Evolutionary conservation across 1,284 basidiomycete genomes (phyloP).

Genomic region (Apiotrichum akiyoshidainum): DNA sequence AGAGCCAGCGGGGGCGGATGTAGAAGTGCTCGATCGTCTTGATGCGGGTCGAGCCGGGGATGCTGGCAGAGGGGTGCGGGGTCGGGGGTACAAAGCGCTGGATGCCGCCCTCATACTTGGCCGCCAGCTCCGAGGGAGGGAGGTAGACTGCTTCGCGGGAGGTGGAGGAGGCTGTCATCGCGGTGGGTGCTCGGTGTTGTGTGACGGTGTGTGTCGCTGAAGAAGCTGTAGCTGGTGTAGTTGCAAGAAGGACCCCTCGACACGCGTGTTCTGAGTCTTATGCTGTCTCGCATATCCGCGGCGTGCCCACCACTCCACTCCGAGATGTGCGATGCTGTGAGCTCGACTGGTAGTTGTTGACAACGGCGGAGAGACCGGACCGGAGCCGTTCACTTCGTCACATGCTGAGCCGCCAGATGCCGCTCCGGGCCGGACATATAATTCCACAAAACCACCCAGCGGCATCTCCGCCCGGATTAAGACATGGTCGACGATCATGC

Average conservation of each 20-base stretch:
- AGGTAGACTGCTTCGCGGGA: constrained; percentile 37
- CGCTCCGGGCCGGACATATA: neutral
- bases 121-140: constrained; percentile 40
- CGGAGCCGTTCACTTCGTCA: neutral
- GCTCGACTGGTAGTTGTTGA: too few relatives aligned
- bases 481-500: too few relatives aligned
- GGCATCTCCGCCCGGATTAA: too few relatives aligned
- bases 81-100: constrained; percentile 25
- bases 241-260: too few relatives aligned
- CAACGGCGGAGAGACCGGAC: neutral
- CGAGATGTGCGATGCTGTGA: too few relatives aligned
- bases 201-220: too few relatives aligned
- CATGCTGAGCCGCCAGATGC: neutral
- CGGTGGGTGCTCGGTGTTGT: too few relatives aligned
- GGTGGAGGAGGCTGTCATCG: neutral
- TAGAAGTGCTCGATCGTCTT: constrained; percentile 58
- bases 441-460: neutral
- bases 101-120: constrained; percentile 40
- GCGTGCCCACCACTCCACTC: too few relatives aligned
- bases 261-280: too few relatives aligned
- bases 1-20: constrained; percentile 70
- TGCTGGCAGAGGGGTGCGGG: constrained; percentile 29
- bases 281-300: too few relatives aligned
- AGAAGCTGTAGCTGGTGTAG: too few relatives aligned
- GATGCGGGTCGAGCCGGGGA: constrained; percentile 31